Percentiles rank a stretch among this genome's conserved stretches.
phyloP scores from a whole-genome alignment of 306 rosid species.

The Gillenia trifoliata region DNA sequence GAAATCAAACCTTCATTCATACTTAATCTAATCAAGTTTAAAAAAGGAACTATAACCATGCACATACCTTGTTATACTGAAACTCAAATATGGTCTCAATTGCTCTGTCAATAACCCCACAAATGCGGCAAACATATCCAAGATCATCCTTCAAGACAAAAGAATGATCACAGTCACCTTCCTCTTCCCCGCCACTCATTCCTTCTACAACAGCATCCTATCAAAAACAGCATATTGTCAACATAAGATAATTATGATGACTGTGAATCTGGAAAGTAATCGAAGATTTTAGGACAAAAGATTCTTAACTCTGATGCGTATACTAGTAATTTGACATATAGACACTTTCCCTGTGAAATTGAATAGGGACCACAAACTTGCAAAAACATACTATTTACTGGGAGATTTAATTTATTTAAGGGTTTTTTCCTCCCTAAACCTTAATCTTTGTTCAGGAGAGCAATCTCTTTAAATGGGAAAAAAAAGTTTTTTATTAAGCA shows the following conservation, averaged over 20 bases:
- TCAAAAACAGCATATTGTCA: conserved; percentile 1
- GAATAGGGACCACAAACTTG: not conserved
- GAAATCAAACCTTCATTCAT: too few relatives aligned
- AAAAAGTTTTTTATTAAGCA: not conserved
- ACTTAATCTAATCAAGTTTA: too few relatives aligned
- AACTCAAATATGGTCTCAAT: conserved; percentile 90
- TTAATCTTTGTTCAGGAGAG: not conserved
- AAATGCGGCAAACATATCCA: conserved; percentile 88
- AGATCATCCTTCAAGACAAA: conserved; percentile 83
- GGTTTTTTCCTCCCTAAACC: not conserved
- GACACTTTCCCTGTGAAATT: not conserved
- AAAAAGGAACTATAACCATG: too few relatives aligned
- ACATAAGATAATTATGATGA: not conserved
- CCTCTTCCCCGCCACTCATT: conserved; percentile 31
- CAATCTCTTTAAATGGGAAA: not conserved
- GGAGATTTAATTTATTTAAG: not conserved
- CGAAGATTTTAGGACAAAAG: not conserved
- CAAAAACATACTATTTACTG: not conserved
- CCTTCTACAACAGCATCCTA: conserved; percentile 54
- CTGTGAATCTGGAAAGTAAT: not conserved
- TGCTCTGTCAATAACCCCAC: conserved; percentile 68
- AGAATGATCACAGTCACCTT: conserved; percentile 85
- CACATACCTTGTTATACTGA: conserved; percentile 55
- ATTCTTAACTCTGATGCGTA: not conserved
- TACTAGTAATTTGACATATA: not conserved